Conservation (phyloP, 78 protist species). For the Tieghemostelium lacteum region DNA sequence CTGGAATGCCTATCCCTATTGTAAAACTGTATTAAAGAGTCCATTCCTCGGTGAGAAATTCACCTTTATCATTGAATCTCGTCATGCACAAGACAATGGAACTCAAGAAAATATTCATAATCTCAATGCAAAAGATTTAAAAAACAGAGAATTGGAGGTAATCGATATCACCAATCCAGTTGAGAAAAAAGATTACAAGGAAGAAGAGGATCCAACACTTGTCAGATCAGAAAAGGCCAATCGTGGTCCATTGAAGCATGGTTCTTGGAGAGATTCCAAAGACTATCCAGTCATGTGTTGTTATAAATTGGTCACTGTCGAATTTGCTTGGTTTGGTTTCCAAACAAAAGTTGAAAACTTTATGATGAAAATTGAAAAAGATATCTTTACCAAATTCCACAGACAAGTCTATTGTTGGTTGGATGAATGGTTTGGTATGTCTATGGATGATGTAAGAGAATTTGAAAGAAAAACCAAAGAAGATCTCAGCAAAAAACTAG, state of each 20-base stretch:
- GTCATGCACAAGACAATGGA: slow-evolving; percentile 78
- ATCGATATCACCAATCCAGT: slow-evolving; percentile 62
- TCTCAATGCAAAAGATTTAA: slow-evolving; percentile 53
- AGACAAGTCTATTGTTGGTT: slow-evolving; percentile 90
- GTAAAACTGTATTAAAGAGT: slow-evolving; percentile 85
- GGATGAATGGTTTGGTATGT: slow-evolving; percentile 89
- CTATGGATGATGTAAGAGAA: slow-evolving; percentile 87
- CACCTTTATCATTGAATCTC: slow-evolving; percentile 80
- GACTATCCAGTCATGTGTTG: slow-evolving; percentile 78
- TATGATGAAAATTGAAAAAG: slow-evolving; percentile 71
- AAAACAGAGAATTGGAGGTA: slow-evolving; percentile 32
- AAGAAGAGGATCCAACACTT: slow-evolving; percentile 85
- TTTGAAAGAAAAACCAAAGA: slow-evolving; percentile 76
- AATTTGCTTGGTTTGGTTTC: slow-evolving; percentile 89
- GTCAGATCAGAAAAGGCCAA: slow-evolving; percentile 83
- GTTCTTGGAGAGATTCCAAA: slow-evolving; percentile 40
- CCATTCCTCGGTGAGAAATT: slow-evolving; percentile 85
- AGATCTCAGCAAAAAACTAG: slow-evolving; percentile 65
- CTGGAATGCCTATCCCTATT: slow-evolving; percentile 93
- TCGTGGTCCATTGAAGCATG: slow-evolving; percentile 87
- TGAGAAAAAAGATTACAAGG: slow-evolving; percentile 80
- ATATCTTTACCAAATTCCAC: slow-evolving; percentile 79
- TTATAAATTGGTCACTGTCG: slow-evolving; percentile 85
- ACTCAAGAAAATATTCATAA: slow-evolving; percentile 72
- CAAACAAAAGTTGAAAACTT: slow-evolving; percentile 87